phyloP scores from a whole-genome alignment of 208 protist genomes.

The Zelonia costaricensis region DNA sequence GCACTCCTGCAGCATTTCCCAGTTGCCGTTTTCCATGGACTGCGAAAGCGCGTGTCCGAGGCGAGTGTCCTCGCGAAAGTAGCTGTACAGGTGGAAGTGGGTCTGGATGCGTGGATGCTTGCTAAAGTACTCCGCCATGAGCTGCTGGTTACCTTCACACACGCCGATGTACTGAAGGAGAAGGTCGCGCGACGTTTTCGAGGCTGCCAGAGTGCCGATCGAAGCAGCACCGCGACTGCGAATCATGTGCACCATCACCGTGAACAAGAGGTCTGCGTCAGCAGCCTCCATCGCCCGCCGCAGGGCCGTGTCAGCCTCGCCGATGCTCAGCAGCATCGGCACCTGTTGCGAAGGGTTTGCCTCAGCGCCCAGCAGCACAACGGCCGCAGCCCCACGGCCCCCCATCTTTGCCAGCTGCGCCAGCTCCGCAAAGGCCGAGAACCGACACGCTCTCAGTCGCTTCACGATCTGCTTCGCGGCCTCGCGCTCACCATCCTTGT shows the following conservation, averaged over 20 bases:
- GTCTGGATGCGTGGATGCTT: constrained; percentile 42
- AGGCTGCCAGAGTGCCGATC: constrained; percentile 32
- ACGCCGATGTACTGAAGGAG: constrained; percentile 51
- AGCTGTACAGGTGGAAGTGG: constrained; percentile 43
- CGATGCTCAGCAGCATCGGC: constrained; percentile 68
- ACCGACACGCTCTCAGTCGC: constrained; percentile 47
- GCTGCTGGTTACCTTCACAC: constrained; percentile 35
- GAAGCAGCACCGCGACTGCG: constrained; percentile 35
- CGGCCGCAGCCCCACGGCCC: constrained; percentile 49
- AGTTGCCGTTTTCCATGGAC: constrained; percentile 30
- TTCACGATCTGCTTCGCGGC: constrained; percentile 43
- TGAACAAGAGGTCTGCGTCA: constrained; percentile 73
- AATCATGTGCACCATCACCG: constrained; percentile 62
- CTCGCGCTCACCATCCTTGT: constrained; percentile 30
- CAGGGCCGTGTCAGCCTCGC: constrained; percentile 64
- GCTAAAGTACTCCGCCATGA: constrained; percentile 47
- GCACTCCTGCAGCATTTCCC: constrained; percentile 65
- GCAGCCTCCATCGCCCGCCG: constrained; percentile 38
- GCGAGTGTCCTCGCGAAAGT: constrained; percentile 49
- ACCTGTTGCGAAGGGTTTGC: constrained; percentile 47
- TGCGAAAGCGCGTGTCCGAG: constrained; percentile 28
- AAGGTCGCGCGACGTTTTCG: constrained; percentile 33
- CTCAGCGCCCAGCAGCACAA: constrained; percentile 65
- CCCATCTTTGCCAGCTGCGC: constrained; percentile 47
- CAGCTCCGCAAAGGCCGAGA: constrained; percentile 58